Evolutionary conservation across 2,329 filamentous ascomycete species (phyloP).

Genomic region (Cladosporium cucumerinum): DNA sequence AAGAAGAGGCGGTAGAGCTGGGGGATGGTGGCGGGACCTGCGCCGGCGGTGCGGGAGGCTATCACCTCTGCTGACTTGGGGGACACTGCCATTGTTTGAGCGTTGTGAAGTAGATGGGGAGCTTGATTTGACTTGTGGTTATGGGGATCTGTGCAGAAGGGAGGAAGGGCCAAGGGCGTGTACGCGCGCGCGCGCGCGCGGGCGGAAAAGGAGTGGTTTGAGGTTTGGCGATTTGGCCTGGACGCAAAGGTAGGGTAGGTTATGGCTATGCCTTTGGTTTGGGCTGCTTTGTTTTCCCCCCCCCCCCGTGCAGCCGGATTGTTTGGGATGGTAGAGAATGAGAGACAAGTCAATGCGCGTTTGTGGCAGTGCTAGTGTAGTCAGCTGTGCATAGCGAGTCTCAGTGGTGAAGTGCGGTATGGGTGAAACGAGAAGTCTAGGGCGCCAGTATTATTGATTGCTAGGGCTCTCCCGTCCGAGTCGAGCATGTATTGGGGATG

Average conservation of each 20-base stretch:
- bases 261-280: background rate
- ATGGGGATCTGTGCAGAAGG: background rate
- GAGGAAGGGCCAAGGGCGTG: background rate
- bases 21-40: slow-evolving; percentile 45
- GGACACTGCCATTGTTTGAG: slow-evolving; percentile 9
- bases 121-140: background rate
- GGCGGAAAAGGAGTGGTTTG: background rate
- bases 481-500: background rate
- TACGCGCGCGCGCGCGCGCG: background rate
- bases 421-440: slow-evolving; percentile 16
- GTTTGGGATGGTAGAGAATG: background rate
- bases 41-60: background rate
- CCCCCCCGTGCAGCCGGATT: background rate
- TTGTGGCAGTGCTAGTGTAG: slow-evolving; percentile 3
- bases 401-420: slow-evolving; percentile 8
- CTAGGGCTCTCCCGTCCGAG: too few relatives aligned
- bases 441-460: background rate
- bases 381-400: background rate
- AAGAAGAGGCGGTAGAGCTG: slow-evolving; percentile 68
- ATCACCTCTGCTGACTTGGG: slow-evolving; percentile 9
- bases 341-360: slow-evolving; percentile 6
- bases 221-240: too few relatives aligned
- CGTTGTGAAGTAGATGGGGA: background rate
- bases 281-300: too few relatives aligned
- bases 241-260: too few relatives aligned